Conservation (phyloP, 805 yeast species). For the Wickerhamomyces mucosus region DNA sequence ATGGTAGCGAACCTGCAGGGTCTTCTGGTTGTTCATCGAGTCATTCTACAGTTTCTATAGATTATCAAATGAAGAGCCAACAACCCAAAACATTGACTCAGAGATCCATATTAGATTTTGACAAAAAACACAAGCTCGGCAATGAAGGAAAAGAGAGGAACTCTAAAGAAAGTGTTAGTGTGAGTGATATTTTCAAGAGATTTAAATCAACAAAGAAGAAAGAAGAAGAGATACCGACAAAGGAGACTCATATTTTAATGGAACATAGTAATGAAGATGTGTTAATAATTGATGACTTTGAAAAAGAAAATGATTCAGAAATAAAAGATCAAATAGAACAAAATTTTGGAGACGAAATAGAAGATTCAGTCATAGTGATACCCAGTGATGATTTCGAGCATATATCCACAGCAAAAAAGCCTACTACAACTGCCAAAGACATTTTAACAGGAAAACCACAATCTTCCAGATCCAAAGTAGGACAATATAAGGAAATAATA, state of each 20-base stretch:
- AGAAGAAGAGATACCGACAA: not conserved
- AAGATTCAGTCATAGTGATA: not conserved
- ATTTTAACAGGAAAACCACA: slow-evolving; percentile 1
- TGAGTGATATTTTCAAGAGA: slow-evolving; percentile 9
- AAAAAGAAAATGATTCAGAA: too few relatives aligned
- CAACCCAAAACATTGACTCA: not conserved
- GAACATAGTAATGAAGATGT: not conserved
- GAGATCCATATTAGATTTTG: not conserved
- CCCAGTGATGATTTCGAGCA: not conserved
- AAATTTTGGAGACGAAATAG: not conserved
- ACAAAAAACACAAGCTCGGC: not conserved
- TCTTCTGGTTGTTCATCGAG: too few relatives aligned
- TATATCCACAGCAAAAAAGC: slow-evolving; percentile 2
- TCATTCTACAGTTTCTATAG: too few relatives aligned
- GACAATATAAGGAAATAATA: not conserved
- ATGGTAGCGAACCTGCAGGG: too few relatives aligned
- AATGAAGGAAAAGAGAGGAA: not conserved
- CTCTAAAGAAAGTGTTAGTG: slow-evolving; percentile 3
- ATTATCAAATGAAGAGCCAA: too few relatives aligned
- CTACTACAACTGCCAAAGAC: slow-evolving; percentile 11
- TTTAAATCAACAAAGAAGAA: slow-evolving; percentile 2
- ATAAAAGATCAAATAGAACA: not conserved
- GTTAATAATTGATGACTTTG: not conserved
- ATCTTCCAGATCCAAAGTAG: too few relatives aligned
- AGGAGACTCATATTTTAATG: not conserved